Conservation (phyloP, 768 basidiomycete genomes). For the Suillus alpinus region DNA sequence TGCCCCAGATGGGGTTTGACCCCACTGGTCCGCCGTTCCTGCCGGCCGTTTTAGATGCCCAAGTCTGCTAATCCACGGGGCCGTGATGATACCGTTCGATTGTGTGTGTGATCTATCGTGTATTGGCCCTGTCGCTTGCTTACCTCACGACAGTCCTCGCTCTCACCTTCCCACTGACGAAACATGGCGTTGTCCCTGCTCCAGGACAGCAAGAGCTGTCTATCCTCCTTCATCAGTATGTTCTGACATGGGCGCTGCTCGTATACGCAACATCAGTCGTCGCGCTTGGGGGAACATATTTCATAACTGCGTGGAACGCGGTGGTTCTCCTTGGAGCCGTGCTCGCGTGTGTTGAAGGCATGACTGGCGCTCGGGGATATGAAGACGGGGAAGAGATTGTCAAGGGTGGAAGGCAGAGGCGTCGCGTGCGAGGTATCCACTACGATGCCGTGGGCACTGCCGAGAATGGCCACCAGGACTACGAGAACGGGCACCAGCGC, state of each 20-base stretch:
- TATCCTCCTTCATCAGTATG: conserved; percentile 51
- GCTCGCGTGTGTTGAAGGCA: conserved; percentile 37
- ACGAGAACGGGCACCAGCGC: conserved; percentile 10
- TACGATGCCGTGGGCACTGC: conserved; percentile 27
- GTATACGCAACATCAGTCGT: conserved; percentile 45
- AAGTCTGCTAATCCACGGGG: too few species aligned
- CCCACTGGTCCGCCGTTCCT: too few species aligned
- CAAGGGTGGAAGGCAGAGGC: conserved; percentile 3
- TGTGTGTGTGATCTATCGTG: too few species aligned
- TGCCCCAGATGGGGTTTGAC: too few species aligned
- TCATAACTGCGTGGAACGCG: conserved; percentile 54
- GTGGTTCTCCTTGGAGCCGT: conserved; percentile 41
- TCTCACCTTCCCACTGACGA: conserved; percentile 34
- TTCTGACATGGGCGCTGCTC: conserved; percentile 58
- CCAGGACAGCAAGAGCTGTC: conserved; percentile 48
- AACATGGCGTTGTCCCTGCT: conserved; percentile 18
- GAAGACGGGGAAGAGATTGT: conserved; percentile 8
- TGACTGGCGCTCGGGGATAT: conserved; percentile 15
- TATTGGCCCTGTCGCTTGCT: too few species aligned
- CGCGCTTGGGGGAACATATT: conserved; percentile 53
- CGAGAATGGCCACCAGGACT: conserved; percentile 10
- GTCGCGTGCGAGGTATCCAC: conserved; percentile 15
- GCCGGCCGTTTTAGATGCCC: too few species aligned
- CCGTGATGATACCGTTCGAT: too few species aligned
- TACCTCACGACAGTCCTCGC: conserved; percentile 43